Evolutionary conservation across 139 green algal species (phyloP).

Genomic region (Coelastrella sp.): DNA sequence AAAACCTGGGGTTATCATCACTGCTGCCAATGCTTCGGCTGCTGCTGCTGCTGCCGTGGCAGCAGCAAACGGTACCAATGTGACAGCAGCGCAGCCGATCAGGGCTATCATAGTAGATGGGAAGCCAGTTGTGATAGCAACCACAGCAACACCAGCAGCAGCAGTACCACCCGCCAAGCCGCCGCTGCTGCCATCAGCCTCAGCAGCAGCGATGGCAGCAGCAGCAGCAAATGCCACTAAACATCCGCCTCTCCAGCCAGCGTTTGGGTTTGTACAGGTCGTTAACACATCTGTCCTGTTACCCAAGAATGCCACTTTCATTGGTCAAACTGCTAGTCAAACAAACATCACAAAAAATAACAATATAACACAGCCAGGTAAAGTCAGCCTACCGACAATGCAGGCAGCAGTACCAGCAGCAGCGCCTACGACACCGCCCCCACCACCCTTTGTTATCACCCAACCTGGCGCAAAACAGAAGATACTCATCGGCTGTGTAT

Average conservation of each 20-base stretch:
- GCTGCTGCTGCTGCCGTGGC: not conserved
- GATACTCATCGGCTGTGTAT: not conserved
- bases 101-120: not conserved
- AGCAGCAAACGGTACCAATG: not conserved
- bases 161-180: not conserved
- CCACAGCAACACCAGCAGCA: not conserved
- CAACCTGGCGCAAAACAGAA: not conserved
- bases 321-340: no score
- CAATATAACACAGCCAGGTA: no score
- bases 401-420: not conserved
- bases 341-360: no score
- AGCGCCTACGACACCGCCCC: not conserved
- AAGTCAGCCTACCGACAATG: no score
- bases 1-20: not conserved
- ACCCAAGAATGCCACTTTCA: no score
- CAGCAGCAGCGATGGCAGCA: not conserved
- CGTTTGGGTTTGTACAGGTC: not conserved
- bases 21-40: not conserved
- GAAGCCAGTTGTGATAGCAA: not conserved
- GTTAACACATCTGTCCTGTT: not conserved
- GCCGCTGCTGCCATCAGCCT: not conserved
- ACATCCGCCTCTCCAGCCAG: not conserved
- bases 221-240: not conserved
- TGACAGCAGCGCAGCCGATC: not conserved
- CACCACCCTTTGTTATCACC: not conserved